phyloP scores from a whole-genome alignment of 2,329 filamentous ascomycete genomes.

The Malbranchea zuffiana region DNA sequence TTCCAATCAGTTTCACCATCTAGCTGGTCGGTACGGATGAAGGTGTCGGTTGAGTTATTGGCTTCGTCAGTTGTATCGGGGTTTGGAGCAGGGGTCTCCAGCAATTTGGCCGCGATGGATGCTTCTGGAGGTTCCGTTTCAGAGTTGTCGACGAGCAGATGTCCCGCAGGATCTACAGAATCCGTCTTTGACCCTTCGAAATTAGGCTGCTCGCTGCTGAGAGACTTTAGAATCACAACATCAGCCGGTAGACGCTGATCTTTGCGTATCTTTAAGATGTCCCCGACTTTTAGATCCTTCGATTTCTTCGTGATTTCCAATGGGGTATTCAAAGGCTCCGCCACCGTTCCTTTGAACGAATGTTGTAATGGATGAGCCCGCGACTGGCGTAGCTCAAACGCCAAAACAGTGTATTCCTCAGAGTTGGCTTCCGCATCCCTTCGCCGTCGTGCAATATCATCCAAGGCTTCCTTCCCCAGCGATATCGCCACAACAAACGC shows the following conservation, averaged over 20 bases:
- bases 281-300: constrained; percentile 80
- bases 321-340: constrained; percentile 31
- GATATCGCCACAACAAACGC: constrained; percentile 88
- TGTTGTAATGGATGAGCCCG: constrained; percentile 11
- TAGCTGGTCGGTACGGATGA: constrained; percentile 92
- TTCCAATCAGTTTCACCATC: constrained; percentile 99
- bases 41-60: constrained; percentile 61
- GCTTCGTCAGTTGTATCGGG: not conserved
- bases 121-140: no score
- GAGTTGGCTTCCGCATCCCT: constrained; percentile 91
- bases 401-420: constrained; percentile 70
- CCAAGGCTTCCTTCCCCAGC: constrained; percentile 87
- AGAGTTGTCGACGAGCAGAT: not conserved
- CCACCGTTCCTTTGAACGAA: constrained; percentile 21
- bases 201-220: constrained; percentile 23
- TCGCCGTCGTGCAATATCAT: constrained; percentile 76
- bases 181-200: not conserved
- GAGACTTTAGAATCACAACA: constrained; percentile 82
- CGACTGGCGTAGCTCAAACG: constrained; percentile 45
- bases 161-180: not conserved
- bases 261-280: constrained; percentile 85
- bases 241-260: constrained; percentile 91
- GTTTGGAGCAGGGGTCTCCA: no score
- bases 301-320: constrained; percentile 69
- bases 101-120: no score